phyloP scores from a whole-genome alignment of 805 yeast species.

The Cyberlindnera petersonii region DNA sequence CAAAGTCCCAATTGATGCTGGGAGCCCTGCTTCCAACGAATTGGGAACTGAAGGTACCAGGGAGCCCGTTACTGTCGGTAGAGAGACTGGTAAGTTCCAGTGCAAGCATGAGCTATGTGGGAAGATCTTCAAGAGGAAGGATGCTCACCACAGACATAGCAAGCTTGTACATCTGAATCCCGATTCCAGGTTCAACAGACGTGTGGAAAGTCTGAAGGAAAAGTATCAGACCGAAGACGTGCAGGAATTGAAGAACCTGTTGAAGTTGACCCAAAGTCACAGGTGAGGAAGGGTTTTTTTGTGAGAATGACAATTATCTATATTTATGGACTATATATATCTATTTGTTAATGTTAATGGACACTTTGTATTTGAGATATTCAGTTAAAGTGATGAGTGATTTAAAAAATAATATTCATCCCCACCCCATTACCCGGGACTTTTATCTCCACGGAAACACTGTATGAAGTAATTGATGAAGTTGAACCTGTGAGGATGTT shows the following conservation, averaged over 20 bases:
- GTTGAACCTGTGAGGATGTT: too few species aligned
- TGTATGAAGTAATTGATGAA: too few species aligned
- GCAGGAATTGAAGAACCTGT: conserved; percentile 3
- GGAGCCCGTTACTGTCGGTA: neutral
- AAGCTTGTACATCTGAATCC: conserved; percentile 45
- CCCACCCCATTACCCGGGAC: too few species aligned
- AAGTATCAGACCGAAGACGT: conserved; percentile 9
- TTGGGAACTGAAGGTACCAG: too few species aligned
- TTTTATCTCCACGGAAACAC: too few species aligned
- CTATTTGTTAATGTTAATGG: too few species aligned
- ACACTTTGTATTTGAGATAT: too few species aligned
- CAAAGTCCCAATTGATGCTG: conserved; percentile 5
- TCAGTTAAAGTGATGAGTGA: too few species aligned
- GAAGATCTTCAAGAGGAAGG: conserved; percentile 47
- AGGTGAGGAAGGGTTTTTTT: neutral
- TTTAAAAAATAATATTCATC: too few species aligned
- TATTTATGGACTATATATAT: too few species aligned
- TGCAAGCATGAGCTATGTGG: conserved; percentile 39
- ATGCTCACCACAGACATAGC: conserved; percentile 50
- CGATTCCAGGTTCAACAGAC: conserved; percentile 38
- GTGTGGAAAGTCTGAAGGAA: conserved; percentile 16
- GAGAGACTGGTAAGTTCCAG: conserved; percentile 8
- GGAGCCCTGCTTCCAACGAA: neutral
- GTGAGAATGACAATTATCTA: neutral
- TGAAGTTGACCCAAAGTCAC: neutral